Base-by-base conservation (phyloP, 371 early-diverging fungal species). In the Synchytrium microbalum region DNA sequence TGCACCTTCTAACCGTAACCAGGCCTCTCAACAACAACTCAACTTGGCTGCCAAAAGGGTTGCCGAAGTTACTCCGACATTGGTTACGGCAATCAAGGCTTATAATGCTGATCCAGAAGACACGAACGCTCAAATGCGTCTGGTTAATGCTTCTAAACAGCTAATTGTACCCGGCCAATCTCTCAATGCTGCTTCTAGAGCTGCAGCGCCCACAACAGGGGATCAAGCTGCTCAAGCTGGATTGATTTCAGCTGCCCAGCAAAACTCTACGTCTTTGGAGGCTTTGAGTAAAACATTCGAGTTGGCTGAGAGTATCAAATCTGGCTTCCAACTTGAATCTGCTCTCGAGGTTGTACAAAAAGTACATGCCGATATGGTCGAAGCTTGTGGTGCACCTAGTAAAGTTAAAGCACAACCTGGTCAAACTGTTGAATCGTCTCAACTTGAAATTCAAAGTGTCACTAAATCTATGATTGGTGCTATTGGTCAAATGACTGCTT, bases 1-100 rank as follows among this genome's bases (percentile, higher is more conserved):
- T 14, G 75, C 74, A 2, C 33, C 71, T 13, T 73, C 76, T 14
- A 79, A 76, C 61, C 67, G 77, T 3, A 72, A 80, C 62, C 82
- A 75, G 61, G 61, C 66, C 0, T 72, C 75, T n/a, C 81, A 81
- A 58, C 56, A 72, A 16, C 68, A 74, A 27, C 66, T 84, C 1
- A 80, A 76, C 54, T 70, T 65, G 32, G 68, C 72, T 13, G 65
- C 70, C 8, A 66, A 70, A 54, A 52, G 64, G 0, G 64, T 75
- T 30, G 33, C 59, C 3, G 79, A 79, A 13, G 38, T 60, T 16
- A 67, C 64, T 0, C 71, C 76, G 2, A 51, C 69, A 10, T 53
- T 74, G 0, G 63, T 67, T 3, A 24, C 54, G 5, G 70, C 78
- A 0, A 54, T 71, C 25, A 74, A 70, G 51, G 61, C 31, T 25